A percentile compares a stretch with the other conserved stretches of the same genome.
Evolutionary conservation across 306 rosid species (phyloP).

Genomic region (Senna tora): DNA sequence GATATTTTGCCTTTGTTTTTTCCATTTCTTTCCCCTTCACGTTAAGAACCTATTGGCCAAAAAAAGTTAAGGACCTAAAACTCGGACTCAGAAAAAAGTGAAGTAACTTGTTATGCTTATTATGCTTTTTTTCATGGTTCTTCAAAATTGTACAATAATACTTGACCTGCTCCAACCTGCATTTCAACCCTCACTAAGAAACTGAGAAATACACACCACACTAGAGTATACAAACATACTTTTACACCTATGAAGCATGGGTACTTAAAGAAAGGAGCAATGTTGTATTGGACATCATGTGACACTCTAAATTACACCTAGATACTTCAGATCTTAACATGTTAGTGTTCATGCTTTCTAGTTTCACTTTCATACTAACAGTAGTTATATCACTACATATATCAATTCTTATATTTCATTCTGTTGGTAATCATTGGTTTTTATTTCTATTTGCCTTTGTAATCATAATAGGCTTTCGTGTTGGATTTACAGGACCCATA

Average conservation of each 20-base stretch:
- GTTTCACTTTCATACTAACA: too few relatives aligned
- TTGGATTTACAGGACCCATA: constrained; percentile 73
- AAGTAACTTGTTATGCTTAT: background rate
- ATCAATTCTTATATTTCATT: constrained; percentile 14
- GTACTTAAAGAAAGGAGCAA: too few relatives aligned
- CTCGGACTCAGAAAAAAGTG: constrained; percentile 4
- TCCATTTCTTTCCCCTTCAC: background rate
- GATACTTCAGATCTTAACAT: too few relatives aligned
- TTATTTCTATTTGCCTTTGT: constrained; percentile 5
- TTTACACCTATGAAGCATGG: too few relatives aligned
- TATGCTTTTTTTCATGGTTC: background rate
- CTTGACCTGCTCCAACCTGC: background rate
- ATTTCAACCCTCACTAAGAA: constrained; percentile 3
- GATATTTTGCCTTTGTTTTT: background rate
- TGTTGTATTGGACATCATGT: too few relatives aligned
- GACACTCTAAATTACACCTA: too few relatives aligned
- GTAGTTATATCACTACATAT: background rate
- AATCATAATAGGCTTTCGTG: constrained; percentile 26
- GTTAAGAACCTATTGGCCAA: background rate
- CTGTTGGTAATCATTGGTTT: constrained; percentile 17
- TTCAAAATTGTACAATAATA: constrained; percentile 6
- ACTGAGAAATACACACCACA: background rate
- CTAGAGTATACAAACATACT: too few relatives aligned
- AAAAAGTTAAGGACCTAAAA: background rate
- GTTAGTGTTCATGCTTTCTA: too few relatives aligned